Evolutionary conservation across 495 filamentous ascomycete genomes (phyloP), one percentile per base, ranked within the genome.

Genomic region (Neurospora tetraspora): DNA sequence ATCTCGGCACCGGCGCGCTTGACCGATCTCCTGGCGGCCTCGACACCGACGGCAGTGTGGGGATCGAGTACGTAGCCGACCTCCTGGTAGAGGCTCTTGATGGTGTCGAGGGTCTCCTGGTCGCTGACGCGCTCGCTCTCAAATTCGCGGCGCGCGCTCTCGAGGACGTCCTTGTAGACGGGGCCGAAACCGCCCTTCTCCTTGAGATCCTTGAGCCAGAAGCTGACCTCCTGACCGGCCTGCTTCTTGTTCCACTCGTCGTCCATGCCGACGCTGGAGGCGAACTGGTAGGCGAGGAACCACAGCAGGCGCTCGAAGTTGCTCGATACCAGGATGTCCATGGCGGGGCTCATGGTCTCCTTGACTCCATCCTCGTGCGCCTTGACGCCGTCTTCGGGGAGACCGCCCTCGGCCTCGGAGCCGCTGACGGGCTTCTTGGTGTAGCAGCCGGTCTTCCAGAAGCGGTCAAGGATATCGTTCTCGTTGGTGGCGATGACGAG

Each of bases 261-360:
- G 71, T 88, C 85, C 84, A 88, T 85, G n/a, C 83, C 82, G 34
- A 82, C 82, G 47, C 77, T 78, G 11, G 81, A 72, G 36, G 87
- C 86, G 74, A 87, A 89, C 72, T 90, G 85, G 80, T 91, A 90
- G 2, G 93, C 90, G 12, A 97, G 85, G 85, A 91, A 97, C 95
- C 95, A 98, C n/a, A 99, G 85, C 0, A 99, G 86, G 37, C 96
- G 88, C 85, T 99, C 96, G 80, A 99, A 98, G 85, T 99, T 99
- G 80, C 91, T 94, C 71, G 89, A 92, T 42, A 98, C 94, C 14
- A 98, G 86, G 71, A 98, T 98, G 80, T 98, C 96, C 96, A 99
- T 99, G 23, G 96, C 96, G 0, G 96, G 95, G 70, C 88, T 91
- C 43, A 93, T 84, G 0, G 96, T 98, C 81, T 96, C 95, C 81